A percentile compares a stretch with the other conserved stretches of the same genome.
These are phyloP conservation scores for Mycena indigotica DNA, from an alignment of 768 basidiomycete species.

Conservation along the genomic window DNA sequence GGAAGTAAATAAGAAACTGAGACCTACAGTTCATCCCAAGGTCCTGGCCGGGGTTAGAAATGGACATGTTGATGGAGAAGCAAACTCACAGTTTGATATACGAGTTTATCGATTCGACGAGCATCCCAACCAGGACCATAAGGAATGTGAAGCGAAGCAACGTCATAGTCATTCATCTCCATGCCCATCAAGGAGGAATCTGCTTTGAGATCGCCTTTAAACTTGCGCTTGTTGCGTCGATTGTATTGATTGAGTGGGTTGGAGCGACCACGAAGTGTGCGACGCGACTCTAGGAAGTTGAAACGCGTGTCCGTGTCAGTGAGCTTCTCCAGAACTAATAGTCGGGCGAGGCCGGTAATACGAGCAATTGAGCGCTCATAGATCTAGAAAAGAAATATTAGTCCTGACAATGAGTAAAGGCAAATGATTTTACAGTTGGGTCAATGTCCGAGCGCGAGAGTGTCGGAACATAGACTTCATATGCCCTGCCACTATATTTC, in stretches of 20 bases:
- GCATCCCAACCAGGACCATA: constrained; percentile 65
- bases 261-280: constrained; percentile 53
- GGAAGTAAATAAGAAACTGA: not conserved
- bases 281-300: constrained; percentile 49
- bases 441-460: constrained; percentile 55
- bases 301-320: constrained; percentile 44
- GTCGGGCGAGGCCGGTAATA: constrained; percentile 61
- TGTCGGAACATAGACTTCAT: constrained; percentile 59
- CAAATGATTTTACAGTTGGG: constrained; percentile 51
- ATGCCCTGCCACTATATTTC: constrained; percentile 57
- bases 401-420: not conserved
- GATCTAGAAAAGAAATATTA: constrained; percentile 40
- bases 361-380: constrained; percentile 60
- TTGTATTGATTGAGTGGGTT: constrained; percentile 30
- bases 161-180: constrained; percentile 62
- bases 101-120: constrained; percentile 54
- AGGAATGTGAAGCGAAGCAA: constrained; percentile 55
- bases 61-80: too few species aligned
- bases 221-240: constrained; percentile 39
- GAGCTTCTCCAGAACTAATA: constrained; percentile 65
- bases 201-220: constrained; percentile 59
- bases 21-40: constrained; percentile 59
- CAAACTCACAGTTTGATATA: constrained; percentile 65
- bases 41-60: too few species aligned
- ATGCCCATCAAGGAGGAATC: constrained; percentile 43